phyloP scores from a whole-genome alignment of 495 filamentous ascomycete species.

The Aspergillus sclerotioniger region DNA sequence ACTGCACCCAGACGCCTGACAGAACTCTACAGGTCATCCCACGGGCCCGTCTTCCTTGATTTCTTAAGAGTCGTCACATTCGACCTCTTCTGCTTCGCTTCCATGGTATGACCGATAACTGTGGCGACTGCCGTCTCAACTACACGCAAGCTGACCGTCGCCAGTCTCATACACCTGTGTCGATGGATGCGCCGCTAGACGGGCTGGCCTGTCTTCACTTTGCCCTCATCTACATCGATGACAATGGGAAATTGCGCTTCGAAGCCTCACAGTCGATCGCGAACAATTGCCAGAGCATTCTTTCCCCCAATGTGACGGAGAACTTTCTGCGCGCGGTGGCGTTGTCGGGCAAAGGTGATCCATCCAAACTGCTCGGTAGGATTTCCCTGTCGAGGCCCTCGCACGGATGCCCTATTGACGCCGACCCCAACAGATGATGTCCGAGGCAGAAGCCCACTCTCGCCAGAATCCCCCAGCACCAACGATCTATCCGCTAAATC shows the following conservation, averaged over 20 bases:
- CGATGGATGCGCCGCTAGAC: slow-evolving; percentile 25
- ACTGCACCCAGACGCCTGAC: not conserved
- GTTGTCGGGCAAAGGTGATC: slow-evolving; percentile 21
- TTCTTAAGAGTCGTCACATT: slow-evolving; percentile 7
- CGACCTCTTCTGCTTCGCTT: not conserved
- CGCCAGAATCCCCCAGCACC: slow-evolving; percentile 16
- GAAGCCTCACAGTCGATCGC: slow-evolving; percentile 36
- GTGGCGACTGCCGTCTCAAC: not conserved
- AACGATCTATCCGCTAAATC: slow-evolving; percentile 12
- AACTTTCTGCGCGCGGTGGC: slow-evolving; percentile 39
- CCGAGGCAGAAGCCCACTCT: slow-evolving; percentile 15
- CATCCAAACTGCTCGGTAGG: slow-evolving; percentile 10
- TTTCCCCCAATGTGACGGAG: slow-evolving; percentile 36
- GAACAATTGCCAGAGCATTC: slow-evolving; percentile 30
- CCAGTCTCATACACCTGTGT: slow-evolving; percentile 27
- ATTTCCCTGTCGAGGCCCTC: not conserved
- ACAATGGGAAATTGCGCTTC: slow-evolving; percentile 35
- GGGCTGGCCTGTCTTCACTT: slow-evolving; percentile 31
- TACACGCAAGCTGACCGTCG: not conserved
- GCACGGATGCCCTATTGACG: not conserved
- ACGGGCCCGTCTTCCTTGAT: not conserved
- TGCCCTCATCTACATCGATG: slow-evolving; percentile 41
- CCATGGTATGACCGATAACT: slow-evolving; percentile 11
- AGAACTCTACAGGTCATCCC: not conserved
- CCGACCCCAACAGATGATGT: not conserved